Evolutionary conservation across 2,329 filamentous ascomycete genomes (phyloP).

Genomic region (Ceratocystis papillata): DNA sequence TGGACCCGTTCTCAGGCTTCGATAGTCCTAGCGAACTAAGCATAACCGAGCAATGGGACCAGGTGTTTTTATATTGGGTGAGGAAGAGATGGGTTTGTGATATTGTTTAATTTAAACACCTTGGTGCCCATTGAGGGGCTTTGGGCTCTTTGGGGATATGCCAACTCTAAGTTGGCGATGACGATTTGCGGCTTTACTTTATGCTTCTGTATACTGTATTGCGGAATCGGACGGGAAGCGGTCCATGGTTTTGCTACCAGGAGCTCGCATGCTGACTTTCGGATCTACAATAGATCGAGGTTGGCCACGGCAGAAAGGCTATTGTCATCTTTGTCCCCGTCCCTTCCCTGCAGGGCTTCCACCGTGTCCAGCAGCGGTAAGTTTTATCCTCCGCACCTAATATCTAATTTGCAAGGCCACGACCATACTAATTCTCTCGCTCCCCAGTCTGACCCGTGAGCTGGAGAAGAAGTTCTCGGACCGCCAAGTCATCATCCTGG

Average conservation of each 20-base stretch:
- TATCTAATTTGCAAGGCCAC: slow-evolving; percentile 2
- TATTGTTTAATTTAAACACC: background rate
- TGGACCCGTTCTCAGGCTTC: background rate
- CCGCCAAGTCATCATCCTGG: slow-evolving; percentile 98
- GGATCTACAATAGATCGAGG: slow-evolving; percentile 79
- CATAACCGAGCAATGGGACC: slow-evolving; percentile 10
- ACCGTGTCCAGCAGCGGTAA: slow-evolving; percentile 99
- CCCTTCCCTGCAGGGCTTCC: slow-evolving; percentile 95
- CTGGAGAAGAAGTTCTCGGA: slow-evolving; percentile 99
- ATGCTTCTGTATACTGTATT: slow-evolving; percentile 25
- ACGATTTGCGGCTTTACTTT: slow-evolving; percentile 27
- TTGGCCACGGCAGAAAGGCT: slow-evolving; percentile 99
- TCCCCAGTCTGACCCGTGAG: slow-evolving; percentile 87
- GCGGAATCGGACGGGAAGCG: slow-evolving; percentile 65
- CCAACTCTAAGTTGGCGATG: slow-evolving; percentile 25
- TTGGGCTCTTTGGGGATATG: slow-evolving; percentile 21
- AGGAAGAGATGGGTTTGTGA: slow-evolving; percentile 17
- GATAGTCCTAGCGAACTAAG: slow-evolving; percentile 18
- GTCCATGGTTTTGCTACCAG: slow-evolving; percentile 57
- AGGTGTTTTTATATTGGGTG: slow-evolving; percentile 9
- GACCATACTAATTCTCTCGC: slow-evolving; percentile 26
- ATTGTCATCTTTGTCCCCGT: slow-evolving; percentile 99
- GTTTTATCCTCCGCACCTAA: slow-evolving; percentile 30
- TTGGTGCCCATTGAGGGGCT: slow-evolving; percentile 7
- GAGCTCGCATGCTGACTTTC: slow-evolving; percentile 67